phyloP scores from a whole-genome alignment of 441 rosid species.

The Hura crepitans region DNA sequence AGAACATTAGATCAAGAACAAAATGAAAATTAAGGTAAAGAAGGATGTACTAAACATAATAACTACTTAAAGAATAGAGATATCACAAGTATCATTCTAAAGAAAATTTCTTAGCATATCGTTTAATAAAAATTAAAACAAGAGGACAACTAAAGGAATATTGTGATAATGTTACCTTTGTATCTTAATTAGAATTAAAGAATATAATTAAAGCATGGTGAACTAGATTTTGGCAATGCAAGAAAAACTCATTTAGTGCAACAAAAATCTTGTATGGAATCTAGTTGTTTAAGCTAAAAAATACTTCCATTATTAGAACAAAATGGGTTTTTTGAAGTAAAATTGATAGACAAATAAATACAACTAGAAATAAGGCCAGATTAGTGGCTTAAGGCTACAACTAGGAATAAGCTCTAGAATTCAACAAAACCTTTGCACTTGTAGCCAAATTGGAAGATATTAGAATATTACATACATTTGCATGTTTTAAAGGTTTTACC shows the following conservation, averaged over 20 bases:
- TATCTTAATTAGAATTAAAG: background rate
- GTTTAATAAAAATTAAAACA: background rate
- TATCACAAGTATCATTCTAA: background rate
- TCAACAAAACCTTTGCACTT: background rate
- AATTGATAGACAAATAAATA: background rate
- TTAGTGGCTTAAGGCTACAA: background rate
- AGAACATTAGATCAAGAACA: no score
- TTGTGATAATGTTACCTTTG: background rate
- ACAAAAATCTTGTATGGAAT: background rate
- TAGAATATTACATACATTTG: background rate
- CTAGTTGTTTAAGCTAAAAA: background rate
- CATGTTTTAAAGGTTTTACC: background rate
- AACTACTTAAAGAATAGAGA: background rate
- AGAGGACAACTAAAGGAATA: no score
- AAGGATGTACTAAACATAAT: no score
- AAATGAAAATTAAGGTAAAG: no score
- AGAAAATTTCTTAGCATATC: background rate
- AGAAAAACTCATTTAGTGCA: background rate
- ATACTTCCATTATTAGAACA: background rate
- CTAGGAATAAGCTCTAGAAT: background rate
- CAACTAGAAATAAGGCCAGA: background rate
- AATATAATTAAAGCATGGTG: background rate
- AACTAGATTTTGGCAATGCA: background rate
- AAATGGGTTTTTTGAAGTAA: background rate
- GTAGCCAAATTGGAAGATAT: background rate